Evolutionary conservation across 148 eudicot genomes (phyloP).

Genomic region (Silene conica): DNA sequence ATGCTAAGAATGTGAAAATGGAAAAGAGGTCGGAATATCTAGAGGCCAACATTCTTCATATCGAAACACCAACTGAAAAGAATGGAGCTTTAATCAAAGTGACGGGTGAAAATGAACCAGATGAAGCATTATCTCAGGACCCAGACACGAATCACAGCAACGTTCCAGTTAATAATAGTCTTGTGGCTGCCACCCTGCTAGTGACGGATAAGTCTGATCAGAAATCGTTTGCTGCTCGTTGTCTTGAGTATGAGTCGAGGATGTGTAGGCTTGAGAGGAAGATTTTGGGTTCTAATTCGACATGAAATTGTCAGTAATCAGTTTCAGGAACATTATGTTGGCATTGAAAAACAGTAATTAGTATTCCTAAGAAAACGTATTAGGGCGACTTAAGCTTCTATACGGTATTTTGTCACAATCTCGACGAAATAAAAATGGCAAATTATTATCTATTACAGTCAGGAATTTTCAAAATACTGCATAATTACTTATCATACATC

Average conservation of each 20-base stretch:
- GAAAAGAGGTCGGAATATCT: no score
- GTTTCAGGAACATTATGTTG: background rate
- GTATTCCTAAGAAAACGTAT: no score
- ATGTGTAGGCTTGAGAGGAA: background rate
- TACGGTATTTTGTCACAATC: no score
- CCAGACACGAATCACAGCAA: background rate
- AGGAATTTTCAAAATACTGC: no score
- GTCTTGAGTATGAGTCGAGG: conserved; percentile 3
- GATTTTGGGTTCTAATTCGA: background rate
- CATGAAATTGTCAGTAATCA: background rate
- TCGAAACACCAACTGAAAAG: background rate
- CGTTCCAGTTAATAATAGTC: background rate
- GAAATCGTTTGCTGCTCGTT: background rate
- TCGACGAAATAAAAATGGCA: no score
- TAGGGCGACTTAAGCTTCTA: no score
- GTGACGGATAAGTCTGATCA: no score
- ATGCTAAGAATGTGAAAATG: background rate
- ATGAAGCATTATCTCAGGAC: background rate
- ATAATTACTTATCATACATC: no score
- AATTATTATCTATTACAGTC: no score
- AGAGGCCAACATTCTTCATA: no score
- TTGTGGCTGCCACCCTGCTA: no score
- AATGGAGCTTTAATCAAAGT: background rate
- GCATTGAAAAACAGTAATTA: background rate
- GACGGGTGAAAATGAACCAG: background rate